These are phyloP conservation scores for Sequoia sempervirens DNA, from an alignment of 75 land plant genomes.

Conservation along the genomic window DNA sequence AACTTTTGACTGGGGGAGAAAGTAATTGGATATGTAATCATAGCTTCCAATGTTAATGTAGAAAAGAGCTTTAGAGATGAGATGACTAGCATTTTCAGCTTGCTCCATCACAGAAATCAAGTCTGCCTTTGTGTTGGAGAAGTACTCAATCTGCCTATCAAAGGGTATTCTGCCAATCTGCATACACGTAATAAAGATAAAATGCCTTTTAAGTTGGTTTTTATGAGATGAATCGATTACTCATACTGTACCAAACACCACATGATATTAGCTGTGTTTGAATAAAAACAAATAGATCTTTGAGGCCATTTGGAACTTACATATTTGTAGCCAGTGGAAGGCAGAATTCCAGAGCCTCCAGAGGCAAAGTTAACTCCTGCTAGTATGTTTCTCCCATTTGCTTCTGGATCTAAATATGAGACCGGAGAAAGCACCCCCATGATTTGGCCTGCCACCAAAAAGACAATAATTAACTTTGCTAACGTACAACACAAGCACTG, in stretches of 20 bases:
- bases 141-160: slow-evolving; percentile 21
- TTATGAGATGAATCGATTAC: neutral
- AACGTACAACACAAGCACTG: neutral
- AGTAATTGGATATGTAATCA: slow-evolving; percentile 4
- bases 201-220: neutral
- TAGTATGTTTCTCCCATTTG: slow-evolving; percentile 21
- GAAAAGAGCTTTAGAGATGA: slow-evolving; percentile 5
- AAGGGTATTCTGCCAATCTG: slow-evolving; percentile 28
- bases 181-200: neutral
- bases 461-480: neutral
- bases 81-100: slow-evolving; percentile 1
- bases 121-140: slow-evolving; percentile 17
- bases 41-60: slow-evolving; percentile 12
- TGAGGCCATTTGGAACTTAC: neutral
- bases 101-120: slow-evolving; percentile 3
- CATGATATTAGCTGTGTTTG: too few relatives aligned
- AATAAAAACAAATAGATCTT: neutral
- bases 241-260: too few relatives aligned
- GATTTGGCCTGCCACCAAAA: slow-evolving; percentile 19
- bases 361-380: slow-evolving; percentile 34
- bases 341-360: slow-evolving; percentile 31
- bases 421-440: slow-evolving; percentile 15
- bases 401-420: slow-evolving; percentile 28
- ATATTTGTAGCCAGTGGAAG: slow-evolving; percentile 13
- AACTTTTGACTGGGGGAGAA: neutral